Evolutionary conservation across 169 alveolate species (phyloP).

Genomic region (Theileria equi): DNA sequence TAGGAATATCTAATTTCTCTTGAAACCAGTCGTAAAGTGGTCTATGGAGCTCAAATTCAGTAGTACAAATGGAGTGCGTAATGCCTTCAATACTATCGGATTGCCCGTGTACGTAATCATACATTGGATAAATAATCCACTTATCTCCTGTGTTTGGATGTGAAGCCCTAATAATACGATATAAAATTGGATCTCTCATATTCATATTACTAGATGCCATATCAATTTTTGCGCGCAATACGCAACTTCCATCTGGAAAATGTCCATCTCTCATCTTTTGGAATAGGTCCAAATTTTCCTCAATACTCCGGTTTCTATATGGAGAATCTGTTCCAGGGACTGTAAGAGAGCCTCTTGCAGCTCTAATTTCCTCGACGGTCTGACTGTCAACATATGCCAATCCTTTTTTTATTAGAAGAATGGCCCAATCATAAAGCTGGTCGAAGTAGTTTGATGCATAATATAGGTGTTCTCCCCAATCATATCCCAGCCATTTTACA

Average conservation of each 20-base stretch:
- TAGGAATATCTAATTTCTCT: conserved; percentile 82
- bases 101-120: conserved; percentile 99
- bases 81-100: conserved; percentile 96
- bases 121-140: conserved; percentile 99
- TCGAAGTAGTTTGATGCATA: conserved; percentile 97
- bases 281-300: conserved; percentile 93
- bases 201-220: conserved; percentile 95
- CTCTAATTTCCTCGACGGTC: conserved; percentile 88
- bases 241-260: conserved; percentile 92
- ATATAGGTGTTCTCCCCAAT: conserved; percentile 90
- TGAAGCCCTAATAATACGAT: conserved; percentile 81
- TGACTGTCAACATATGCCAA: conserved; percentile 97
- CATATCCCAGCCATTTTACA: conserved; percentile 94
- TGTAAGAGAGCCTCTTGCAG: conserved; percentile 84
- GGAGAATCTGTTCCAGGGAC: conserved; percentile 88
- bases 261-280: conserved; percentile 93
- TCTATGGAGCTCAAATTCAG: conserved; percentile 98
- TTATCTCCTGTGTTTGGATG: conserved; percentile 97
- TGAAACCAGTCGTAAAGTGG: conserved; percentile 98
- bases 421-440: conserved; percentile 94
- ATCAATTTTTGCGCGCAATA: conserved; percentile 96
- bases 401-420: conserved; percentile 90
- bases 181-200: conserved; percentile 97
- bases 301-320: conserved; percentile 90
- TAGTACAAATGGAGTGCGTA: conserved; percentile 98